Conservation (phyloP, 495 filamentous ascomycete genomes). For the Hypoxylon cercidicola region DNA sequence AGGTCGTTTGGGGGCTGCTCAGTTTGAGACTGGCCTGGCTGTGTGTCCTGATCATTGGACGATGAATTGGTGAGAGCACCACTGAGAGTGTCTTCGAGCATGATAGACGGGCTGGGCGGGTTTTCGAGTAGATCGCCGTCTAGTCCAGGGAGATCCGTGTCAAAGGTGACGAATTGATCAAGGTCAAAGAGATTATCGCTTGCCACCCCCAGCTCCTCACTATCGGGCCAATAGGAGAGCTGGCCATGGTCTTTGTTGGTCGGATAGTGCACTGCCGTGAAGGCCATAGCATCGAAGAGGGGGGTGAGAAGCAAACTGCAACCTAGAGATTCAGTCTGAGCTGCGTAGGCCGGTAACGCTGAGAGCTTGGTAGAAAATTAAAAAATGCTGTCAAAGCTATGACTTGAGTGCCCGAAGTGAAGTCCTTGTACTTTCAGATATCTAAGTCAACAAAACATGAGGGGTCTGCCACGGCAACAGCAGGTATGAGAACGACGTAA, state of each 20-base stretch:
- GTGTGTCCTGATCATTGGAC: constrained; percentile 32
- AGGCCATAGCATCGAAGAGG: constrained; percentile 44
- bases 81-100: constrained; percentile 37
- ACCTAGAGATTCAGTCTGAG: constrained; percentile 21
- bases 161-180: constrained; percentile 58
- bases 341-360: constrained; percentile 11
- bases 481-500: constrained; percentile 43
- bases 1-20: constrained; percentile 23
- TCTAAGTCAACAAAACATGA: constrained; percentile 50
- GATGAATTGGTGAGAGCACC: constrained; percentile 30
- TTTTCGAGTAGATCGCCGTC: constrained; percentile 38
- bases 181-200: constrained; percentile 59
- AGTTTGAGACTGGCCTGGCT: constrained; percentile 27
- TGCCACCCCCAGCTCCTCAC: constrained; percentile 47
- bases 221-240: constrained; percentile 49
- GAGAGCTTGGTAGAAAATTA: constrained; percentile 23
- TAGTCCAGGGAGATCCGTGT: constrained; percentile 40
- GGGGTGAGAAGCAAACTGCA: constrained; percentile 28
- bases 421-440: constrained; percentile 42
- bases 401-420: constrained; percentile 21
- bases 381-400: constrained; percentile 29
- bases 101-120: constrained; percentile 45
- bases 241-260: constrained; percentile 53
- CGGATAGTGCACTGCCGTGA: constrained; percentile 43
- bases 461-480: constrained; percentile 48